Conservation (phyloP, 805 yeast genomes). For the Candida corydali region DNA sequence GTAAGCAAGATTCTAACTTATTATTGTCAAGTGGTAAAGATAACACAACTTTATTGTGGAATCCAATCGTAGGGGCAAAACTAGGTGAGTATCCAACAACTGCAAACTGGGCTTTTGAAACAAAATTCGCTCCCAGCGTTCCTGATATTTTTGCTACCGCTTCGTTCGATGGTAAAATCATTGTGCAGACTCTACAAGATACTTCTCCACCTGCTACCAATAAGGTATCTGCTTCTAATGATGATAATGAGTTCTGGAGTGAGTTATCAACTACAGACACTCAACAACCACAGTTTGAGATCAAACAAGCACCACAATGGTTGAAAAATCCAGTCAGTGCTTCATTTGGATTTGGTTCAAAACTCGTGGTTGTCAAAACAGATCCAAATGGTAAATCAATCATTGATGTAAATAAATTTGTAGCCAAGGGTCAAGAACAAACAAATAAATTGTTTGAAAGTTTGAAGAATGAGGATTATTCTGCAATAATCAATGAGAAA, state of each 20-base stretch:
- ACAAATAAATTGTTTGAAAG: conserved; percentile 50
- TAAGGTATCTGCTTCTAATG: conserved; percentile 34
- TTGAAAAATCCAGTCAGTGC: conserved; percentile 69
- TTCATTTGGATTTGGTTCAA: conserved; percentile 92
- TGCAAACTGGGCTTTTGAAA: conserved; percentile 90
- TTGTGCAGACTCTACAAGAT: conserved; percentile 85
- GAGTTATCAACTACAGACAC: conserved; percentile 63
- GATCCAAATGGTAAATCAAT: conserved; percentile 38
- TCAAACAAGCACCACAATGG: conserved; percentile 89
- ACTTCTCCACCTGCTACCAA: conserved; percentile 55
- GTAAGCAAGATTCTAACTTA: conserved; percentile 71
- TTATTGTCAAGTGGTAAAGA: conserved; percentile 91
- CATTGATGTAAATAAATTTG: conserved; percentile 41
- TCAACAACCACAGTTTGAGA: conserved; percentile 66
- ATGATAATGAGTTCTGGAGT: conserved; percentile 85
- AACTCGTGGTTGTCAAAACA: conserved; percentile 55
- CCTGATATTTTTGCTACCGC: conserved; percentile 91
- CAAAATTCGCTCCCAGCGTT: conserved; percentile 79
- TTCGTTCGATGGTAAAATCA: conserved; percentile 79
- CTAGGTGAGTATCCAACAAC: conserved; percentile 88
- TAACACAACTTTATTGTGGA: conserved; percentile 85
- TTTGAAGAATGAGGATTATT: conserved; percentile 51
- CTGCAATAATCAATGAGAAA: conserved; percentile 52
- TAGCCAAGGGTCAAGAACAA: conserved; percentile 28
- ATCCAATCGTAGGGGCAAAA: conserved; percentile 68